Evolutionary conservation across 1,284 basidiomycete species (phyloP).

Genomic region (Acaromyces ingoldii): DNA sequence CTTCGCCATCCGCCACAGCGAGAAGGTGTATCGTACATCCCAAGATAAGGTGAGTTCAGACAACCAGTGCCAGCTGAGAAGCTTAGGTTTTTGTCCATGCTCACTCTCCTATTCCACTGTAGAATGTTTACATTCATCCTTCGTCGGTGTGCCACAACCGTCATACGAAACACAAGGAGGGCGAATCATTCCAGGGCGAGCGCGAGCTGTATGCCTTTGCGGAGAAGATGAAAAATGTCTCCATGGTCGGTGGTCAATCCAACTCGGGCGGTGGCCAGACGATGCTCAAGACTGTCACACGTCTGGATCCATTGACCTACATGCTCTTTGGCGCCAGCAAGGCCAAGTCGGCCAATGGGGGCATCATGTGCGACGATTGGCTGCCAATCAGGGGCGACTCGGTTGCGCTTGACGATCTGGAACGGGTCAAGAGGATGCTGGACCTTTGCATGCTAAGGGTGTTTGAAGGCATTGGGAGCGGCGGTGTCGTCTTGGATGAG

Average conservation of each 20-base stretch:
- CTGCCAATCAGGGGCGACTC: conserved; percentile 71
- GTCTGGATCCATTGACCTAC: conserved; percentile 82
- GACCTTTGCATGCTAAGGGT: conserved; percentile 83
- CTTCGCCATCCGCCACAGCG: conserved; percentile 76
- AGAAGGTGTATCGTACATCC: conserved; percentile 69
- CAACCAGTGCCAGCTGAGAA: conserved; percentile 53
- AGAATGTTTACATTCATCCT: conserved; percentile 79
- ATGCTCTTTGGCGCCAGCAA: conserved; percentile 86
- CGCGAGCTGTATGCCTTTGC: conserved; percentile 78
- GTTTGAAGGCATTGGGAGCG: conserved; percentile 72
- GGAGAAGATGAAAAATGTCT: conserved; percentile 77
- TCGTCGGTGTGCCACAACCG: conserved; percentile 79
- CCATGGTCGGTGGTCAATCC: conserved; percentile 53
- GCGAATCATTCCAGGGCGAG: conserved; percentile 54
- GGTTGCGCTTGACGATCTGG: conserved; percentile 74
- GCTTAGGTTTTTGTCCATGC: too few species aligned
- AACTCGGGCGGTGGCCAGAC: conserved; percentile 53
- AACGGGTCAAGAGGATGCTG: conserved; percentile 74
- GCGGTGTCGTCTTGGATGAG: conserved; percentile 10
- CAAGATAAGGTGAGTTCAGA: conserved; percentile 70
- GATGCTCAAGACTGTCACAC: conserved; percentile 62
- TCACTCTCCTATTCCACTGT: too few species aligned
- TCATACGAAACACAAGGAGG: conserved; percentile 56
- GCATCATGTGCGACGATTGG: conserved; percentile 78
- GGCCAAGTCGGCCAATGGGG: conserved; percentile 55